Evolutionary conservation across 345 rosid genomes (phyloP).

Genomic region (Populus simonii): DNA sequence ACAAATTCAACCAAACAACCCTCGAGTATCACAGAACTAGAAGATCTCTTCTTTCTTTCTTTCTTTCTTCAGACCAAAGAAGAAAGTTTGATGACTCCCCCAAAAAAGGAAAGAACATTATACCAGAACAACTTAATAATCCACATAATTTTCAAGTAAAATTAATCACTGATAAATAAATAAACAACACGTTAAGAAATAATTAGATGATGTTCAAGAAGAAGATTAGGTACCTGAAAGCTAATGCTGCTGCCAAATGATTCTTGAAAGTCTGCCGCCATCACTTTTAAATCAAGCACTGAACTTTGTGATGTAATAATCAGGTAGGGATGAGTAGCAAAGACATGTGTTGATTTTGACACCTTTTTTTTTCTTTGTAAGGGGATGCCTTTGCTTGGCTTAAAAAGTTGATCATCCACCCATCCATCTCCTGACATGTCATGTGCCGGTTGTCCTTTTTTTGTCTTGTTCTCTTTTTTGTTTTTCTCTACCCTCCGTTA

Average conservation of each 20-base stretch:
- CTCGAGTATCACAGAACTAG: neutral
- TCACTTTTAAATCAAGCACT: constrained; percentile 16
- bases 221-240: constrained; percentile 46
- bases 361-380: neutral
- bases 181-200: neutral
- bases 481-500: neutral
- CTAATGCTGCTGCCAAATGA: constrained; percentile 32
- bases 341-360: neutral
- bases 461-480: too few relatives aligned
- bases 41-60: too few relatives aligned
- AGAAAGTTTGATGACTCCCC: neutral
- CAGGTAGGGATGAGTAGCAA: neutral
- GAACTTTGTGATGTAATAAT: neutral
- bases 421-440: neutral
- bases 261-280: constrained; percentile 72
- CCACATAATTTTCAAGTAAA: neutral
- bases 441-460: neutral
- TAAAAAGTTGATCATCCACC: neutral
- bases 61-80: neutral
- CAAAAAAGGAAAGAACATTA: neutral
- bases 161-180: neutral
- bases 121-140: neutral
- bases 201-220: neutral
- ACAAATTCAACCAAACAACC: neutral
- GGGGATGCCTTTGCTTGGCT: neutral